These are phyloP conservation scores for Rhodotorula sp. DNA, from an alignment of 1,284 basidiomycete species.

Conservation along the genomic window DNA sequence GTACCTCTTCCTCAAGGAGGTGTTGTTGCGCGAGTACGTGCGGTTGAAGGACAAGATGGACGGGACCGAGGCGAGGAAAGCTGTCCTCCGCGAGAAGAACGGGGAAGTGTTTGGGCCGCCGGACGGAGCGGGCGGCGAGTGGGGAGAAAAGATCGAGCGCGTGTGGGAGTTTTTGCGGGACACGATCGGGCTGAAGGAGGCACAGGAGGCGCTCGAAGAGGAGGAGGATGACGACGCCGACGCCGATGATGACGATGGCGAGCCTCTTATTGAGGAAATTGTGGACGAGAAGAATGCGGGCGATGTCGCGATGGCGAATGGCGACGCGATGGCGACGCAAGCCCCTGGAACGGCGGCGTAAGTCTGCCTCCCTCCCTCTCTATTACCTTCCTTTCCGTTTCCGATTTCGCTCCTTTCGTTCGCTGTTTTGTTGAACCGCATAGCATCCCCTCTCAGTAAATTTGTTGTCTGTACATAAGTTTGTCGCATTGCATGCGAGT, in stretches of 20 bases:
- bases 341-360: too few species aligned
- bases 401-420: too few species aligned
- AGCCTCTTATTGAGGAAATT: background rate
- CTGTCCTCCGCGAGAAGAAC: constrained; percentile 3
- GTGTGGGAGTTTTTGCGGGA: constrained; percentile 36
- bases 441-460: too few species aligned
- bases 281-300: too few species aligned
- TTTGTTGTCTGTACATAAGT: too few species aligned
- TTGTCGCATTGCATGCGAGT: too few species aligned
- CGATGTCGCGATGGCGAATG: too few species aligned
- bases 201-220: background rate
- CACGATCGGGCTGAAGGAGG: constrained; percentile 11
- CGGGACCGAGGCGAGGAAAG: constrained; percentile 12
- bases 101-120: constrained; percentile 1
- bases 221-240: background rate
- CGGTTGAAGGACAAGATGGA: constrained; percentile 64
- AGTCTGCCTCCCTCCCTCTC: too few species aligned
- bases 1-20: constrained; percentile 88
- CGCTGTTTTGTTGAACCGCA: too few species aligned
- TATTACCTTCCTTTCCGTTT: too few species aligned
- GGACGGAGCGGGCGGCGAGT: constrained; percentile 16
- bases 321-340: too few species aligned
- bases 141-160: constrained; percentile 38
- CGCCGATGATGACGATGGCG: background rate
- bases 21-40: constrained; percentile 83